Conservation (phyloP, 2,329 filamentous ascomycete genomes). For the Helminthosporium solani region DNA sequence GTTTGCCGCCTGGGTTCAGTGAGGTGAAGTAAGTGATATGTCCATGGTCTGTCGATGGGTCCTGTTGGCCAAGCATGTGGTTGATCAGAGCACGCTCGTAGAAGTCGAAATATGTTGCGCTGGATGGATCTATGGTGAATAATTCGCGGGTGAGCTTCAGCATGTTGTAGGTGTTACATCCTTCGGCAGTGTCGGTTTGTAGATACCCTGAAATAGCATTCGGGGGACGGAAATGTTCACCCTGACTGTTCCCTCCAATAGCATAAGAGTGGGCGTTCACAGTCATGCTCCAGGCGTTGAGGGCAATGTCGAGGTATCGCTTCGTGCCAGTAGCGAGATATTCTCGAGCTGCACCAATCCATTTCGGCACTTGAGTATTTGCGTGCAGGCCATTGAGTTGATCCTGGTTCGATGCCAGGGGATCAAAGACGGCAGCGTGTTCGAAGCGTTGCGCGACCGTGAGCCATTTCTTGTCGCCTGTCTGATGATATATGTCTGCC, state of each 20-base stretch:
- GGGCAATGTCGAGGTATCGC: slow-evolving; percentile 51
- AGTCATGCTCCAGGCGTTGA: slow-evolving; percentile 53
- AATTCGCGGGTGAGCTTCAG: slow-evolving; percentile 57
- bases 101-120: slow-evolving; percentile 53
- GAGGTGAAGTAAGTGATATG: slow-evolving; percentile 57
- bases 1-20: slow-evolving; percentile 49
- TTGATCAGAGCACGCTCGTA: slow-evolving; percentile 55
- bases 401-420: slow-evolving; percentile 50
- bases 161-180: slow-evolving; percentile 60
- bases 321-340: slow-evolving; percentile 51
- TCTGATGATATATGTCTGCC: slow-evolving; percentile 51
- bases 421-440: slow-evolving; percentile 51
- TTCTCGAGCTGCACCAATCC: slow-evolving; percentile 53
- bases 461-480: slow-evolving; percentile 50
- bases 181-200: slow-evolving; percentile 51
- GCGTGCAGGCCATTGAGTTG: slow-evolving; percentile 52
- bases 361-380: slow-evolving; percentile 57
- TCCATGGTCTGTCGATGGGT: slow-evolving; percentile 48
- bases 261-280: slow-evolving; percentile 53
- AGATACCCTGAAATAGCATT: slow-evolving; percentile 51
- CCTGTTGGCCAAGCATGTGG: slow-evolving; percentile 53
- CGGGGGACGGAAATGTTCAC: slow-evolving; percentile 53
- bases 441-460: slow-evolving; percentile 53
- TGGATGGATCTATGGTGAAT: slow-evolving; percentile 47
- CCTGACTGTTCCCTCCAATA: slow-evolving; percentile 56